These are phyloP conservation scores for Gynostemma pentaphyllum DNA, from an alignment of 306 rosid genomes.

Conservation along the genomic window DNA sequence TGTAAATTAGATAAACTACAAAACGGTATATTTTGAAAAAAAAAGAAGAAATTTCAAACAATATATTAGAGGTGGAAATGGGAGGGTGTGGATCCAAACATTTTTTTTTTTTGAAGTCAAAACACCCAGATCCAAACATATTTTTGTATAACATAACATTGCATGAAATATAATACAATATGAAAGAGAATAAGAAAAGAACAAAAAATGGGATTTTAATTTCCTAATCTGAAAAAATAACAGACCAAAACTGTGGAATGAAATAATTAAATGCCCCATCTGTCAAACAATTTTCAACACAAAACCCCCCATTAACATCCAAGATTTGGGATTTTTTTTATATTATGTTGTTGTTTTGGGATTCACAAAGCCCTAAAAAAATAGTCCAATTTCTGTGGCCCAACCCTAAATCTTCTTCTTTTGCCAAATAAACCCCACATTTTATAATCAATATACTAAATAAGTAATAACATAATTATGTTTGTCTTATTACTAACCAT, in stretches of 20 bases:
- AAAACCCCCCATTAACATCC: neutral
- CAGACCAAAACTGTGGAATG: neutral
- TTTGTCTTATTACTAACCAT: no score
- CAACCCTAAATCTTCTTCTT: neutral
- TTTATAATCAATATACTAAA: no score
- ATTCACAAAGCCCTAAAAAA: slow-evolving; percentile 1
- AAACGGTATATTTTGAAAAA: no score
- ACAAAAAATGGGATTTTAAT: neutral
- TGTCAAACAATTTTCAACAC: neutral
- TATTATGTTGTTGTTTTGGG: neutral
- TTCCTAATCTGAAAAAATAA: neutral
- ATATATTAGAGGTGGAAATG: no score
- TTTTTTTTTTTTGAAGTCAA: no score
- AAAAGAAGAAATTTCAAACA: no score
- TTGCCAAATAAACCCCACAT: neutral
- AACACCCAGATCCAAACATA: no score
- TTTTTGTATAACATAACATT: no score
- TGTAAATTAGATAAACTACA: no score
- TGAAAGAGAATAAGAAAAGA: no score
- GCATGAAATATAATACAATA: no score
- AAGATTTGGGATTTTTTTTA: neutral
- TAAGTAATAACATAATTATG: neutral
- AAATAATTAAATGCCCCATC: neutral
- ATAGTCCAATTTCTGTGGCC: neutral
- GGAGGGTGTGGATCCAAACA: no score